These are phyloP conservation scores for Chrysanthemum makinoi DNA, from an alignment of 129 eudicot genomes.

Conservation along the genomic window DNA sequence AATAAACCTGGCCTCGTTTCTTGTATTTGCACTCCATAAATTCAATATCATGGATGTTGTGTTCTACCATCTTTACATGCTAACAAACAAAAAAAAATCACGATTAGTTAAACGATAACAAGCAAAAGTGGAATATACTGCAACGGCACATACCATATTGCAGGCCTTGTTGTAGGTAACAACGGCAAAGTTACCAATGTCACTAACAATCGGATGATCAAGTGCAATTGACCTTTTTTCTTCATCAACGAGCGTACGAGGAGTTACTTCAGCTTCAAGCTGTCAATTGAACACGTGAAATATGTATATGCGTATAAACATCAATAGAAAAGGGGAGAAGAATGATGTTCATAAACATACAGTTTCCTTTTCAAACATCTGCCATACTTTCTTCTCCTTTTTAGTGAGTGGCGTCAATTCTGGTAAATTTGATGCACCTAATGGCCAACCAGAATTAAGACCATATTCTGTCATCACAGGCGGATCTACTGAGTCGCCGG, in stretches of 20 bases:
- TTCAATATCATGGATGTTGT: slow-evolving; percentile 8
- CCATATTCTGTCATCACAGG: too few species aligned
- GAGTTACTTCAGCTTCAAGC: background rate
- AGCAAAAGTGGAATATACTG: background rate
- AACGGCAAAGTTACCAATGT: background rate
- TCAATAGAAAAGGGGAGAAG: background rate
- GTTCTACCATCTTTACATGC: background rate
- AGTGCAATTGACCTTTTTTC: background rate
- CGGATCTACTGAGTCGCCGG: too few species aligned
- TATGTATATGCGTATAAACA: background rate
- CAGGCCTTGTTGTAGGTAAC: background rate
- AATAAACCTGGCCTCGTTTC: background rate
- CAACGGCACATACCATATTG: background rate
- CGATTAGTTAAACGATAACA: background rate
- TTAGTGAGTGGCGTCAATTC: too few species aligned
- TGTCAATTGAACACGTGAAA: background rate
- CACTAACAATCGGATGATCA: slow-evolving; percentile 1
- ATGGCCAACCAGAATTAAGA: too few species aligned
- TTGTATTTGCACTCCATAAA: slow-evolving; percentile 7
- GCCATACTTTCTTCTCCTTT: background rate
- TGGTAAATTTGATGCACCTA: too few species aligned
- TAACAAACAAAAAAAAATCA: background rate
- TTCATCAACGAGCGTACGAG: background rate
- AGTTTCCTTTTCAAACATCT: background rate
- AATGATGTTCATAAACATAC: background rate